phyloP scores from a whole-genome alignment of 495 filamentous ascomycete genomes.

The Aspergillus heteromorphus region DNA sequence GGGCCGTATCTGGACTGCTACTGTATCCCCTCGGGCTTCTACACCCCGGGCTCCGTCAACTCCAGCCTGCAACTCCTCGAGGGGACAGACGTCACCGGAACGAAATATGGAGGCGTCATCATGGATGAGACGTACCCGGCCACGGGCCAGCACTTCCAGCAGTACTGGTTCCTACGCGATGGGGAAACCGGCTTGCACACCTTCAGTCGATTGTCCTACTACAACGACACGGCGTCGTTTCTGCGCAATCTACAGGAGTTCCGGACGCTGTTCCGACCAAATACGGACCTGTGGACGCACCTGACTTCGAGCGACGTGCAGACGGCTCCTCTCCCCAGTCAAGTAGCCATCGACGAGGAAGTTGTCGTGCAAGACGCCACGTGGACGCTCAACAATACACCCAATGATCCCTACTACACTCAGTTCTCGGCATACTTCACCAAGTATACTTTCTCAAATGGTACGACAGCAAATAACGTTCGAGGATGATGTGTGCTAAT shows the following conservation, averaged over 20 bases:
- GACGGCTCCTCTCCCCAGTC: constrained; percentile 47
- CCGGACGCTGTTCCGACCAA: constrained; percentile 50
- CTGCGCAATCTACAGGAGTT: constrained; percentile 52
- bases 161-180: constrained; percentile 53
- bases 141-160: constrained; percentile 48
- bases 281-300: constrained; percentile 52
- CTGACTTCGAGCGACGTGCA: constrained; percentile 44
- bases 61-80: constrained; percentile 40
- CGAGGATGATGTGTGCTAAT: neutral
- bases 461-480: too few relatives aligned
- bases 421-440: constrained; percentile 54
- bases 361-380: constrained; percentile 53
- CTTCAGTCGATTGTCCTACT: constrained; percentile 49
- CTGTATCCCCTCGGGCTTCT: constrained; percentile 49
- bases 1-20: constrained; percentile 56
- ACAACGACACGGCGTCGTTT: constrained; percentile 48
- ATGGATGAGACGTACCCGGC: constrained; percentile 47
- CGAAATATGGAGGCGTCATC: constrained; percentile 44
- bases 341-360: constrained; percentile 34
- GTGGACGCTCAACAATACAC: constrained; percentile 48
- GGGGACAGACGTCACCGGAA: constrained; percentile 44
- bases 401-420: constrained; percentile 43
- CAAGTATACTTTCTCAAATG: constrained; percentile 51
- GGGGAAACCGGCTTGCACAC: constrained; percentile 52
- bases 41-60: constrained; percentile 45